phyloP scores from a whole-genome alignment of 2,329 filamentous ascomycete genomes.

The Pseudopyricularia javanii region DNA sequence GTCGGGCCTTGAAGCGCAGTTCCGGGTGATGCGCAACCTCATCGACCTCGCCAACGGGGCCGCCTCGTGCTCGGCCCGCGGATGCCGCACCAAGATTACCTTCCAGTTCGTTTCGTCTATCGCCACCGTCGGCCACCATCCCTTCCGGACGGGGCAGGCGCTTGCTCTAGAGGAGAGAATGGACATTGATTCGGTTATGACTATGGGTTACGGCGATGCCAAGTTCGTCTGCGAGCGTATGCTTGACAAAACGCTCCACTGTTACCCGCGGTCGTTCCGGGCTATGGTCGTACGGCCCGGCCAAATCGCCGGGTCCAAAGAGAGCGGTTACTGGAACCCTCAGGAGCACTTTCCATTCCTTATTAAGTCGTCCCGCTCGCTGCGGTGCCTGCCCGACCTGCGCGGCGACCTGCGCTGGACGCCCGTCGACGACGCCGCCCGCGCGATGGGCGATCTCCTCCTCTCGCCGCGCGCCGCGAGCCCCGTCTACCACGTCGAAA shows the following conservation, averaged over 20 bases:
- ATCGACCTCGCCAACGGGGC: slow-evolving; percentile 27
- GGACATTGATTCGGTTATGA: slow-evolving; percentile 21
- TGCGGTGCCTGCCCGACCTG: slow-evolving; percentile 26
- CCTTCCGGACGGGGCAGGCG: no score
- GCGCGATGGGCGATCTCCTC: slow-evolving; percentile 13
- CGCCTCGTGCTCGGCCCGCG: slow-evolving; percentile 9
- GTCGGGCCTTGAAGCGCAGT: slow-evolving; percentile 25
- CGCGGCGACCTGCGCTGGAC: slow-evolving; percentile 28
- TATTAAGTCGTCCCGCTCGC: slow-evolving; percentile 33
- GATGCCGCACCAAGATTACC: slow-evolving; percentile 8
- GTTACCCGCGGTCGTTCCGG: slow-evolving; percentile 26
- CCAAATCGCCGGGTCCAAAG: slow-evolving; percentile 37
- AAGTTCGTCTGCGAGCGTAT: slow-evolving; percentile 38
- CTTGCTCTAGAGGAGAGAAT: slow-evolving; percentile 33
- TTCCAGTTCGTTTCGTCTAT: slow-evolving; percentile 32
- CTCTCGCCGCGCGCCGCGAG: slow-evolving; percentile 4
- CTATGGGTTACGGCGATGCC: slow-evolving; percentile 37
- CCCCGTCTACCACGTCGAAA: slow-evolving; percentile 17
- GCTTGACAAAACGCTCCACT: slow-evolving; percentile 31
- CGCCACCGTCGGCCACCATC: slow-evolving; percentile 21
- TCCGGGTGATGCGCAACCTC: slow-evolving; percentile 31
- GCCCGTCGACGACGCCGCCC: slow-evolving; percentile 26
- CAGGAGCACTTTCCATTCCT: slow-evolving; percentile 36
- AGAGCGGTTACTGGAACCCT: slow-evolving; percentile 39
- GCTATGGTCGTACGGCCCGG: slow-evolving; percentile 30